Evolutionary conservation across 306 rosid species (phyloP).

Genomic region (Macrotyloma uniflorum): DNA sequence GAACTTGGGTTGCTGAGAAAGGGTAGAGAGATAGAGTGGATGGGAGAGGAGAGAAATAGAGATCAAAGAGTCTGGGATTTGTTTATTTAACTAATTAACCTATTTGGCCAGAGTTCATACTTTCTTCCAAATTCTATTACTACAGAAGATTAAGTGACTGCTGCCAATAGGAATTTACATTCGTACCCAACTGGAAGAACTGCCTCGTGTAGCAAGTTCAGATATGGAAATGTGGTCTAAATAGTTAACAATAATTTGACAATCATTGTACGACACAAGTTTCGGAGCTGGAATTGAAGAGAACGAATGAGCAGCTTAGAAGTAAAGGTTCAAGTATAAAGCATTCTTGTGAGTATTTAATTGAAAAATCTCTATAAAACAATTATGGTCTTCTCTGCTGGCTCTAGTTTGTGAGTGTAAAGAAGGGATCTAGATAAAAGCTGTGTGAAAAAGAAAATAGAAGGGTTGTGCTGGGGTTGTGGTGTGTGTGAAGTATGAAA

Average conservation of each 20-base stretch:
- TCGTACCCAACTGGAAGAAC: background rate
- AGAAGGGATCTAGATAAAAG: background rate
- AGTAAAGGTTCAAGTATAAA: background rate
- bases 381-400: background rate
- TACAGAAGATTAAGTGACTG: background rate
- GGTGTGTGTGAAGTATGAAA: background rate
- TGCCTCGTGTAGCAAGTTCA: background rate
- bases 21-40: background rate
- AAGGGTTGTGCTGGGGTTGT: no score
- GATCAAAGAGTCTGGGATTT: background rate
- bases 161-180: background rate
- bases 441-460: background rate
- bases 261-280: background rate
- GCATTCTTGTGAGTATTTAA: background rate
- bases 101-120: background rate
- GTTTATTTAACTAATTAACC: background rate
- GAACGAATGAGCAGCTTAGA: no score
- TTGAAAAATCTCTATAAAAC: background rate
- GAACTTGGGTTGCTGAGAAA: background rate
- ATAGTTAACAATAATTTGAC: conserved; percentile 2
- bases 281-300: background rate
- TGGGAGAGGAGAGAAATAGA: background rate
- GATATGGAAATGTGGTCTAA: background rate
- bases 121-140: background rate
- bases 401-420: background rate